phyloP scores from a whole-genome alignment of 805 yeast genomes.

The Wickerhamomyces xylosicus region DNA sequence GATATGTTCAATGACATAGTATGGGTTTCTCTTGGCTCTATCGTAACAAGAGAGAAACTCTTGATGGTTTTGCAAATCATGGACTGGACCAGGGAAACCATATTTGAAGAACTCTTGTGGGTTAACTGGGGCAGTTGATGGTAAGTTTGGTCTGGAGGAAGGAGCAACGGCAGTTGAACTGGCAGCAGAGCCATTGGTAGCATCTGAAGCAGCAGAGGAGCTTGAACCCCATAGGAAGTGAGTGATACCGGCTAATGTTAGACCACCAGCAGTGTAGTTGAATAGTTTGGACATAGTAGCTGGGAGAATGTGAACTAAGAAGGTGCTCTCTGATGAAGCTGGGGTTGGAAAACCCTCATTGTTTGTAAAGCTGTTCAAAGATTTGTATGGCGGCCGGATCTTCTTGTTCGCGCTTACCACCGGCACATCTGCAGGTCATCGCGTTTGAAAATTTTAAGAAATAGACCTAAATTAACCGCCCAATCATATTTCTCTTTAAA shows the following conservation, averaged over 20 bases:
- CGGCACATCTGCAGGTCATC: background rate
- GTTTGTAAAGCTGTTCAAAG: too few species aligned
- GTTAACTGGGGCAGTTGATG: slow-evolving; percentile 32
- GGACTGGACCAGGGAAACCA: slow-evolving; percentile 94
- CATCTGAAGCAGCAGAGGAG: slow-evolving; percentile 3
- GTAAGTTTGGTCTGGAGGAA: background rate
- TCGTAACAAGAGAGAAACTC: slow-evolving; percentile 86
- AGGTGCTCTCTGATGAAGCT: too few species aligned
- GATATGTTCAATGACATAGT: slow-evolving; percentile 80
- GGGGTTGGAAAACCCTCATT: too few species aligned
- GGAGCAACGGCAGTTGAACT: slow-evolving; percentile 3
- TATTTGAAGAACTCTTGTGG: slow-evolving; percentile 82
- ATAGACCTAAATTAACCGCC: too few species aligned
- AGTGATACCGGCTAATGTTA: slow-evolving; percentile 23
- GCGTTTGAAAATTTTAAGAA: background rate
- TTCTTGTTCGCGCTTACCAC: too few species aligned
- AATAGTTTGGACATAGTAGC: slow-evolving; percentile 9
- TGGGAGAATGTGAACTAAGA: background rate
- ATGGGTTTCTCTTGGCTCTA: slow-evolving; percentile 76
- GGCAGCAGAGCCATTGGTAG: slow-evolving; percentile 3
- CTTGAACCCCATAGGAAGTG: slow-evolving; percentile 24
- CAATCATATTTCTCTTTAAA: too few species aligned
- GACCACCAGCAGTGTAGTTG: slow-evolving; percentile 16
- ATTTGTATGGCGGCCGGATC: too few species aligned
- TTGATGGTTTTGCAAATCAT: slow-evolving; percentile 61